Conservation (phyloP, 2,329 filamentous ascomycete species). For the Apiospora hydei region DNA sequence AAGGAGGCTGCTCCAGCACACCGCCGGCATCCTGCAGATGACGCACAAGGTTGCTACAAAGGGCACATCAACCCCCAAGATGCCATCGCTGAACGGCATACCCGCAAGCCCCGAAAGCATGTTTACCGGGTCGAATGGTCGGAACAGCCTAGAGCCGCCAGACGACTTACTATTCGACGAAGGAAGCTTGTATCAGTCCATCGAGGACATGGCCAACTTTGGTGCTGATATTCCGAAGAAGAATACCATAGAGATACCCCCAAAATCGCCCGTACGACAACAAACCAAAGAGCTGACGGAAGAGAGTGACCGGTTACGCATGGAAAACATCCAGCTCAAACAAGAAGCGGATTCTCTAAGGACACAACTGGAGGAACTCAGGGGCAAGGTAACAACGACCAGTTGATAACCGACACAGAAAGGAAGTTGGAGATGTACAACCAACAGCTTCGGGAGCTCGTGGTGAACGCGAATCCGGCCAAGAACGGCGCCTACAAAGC, state of each 20-base stretch:
- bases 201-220: constrained; percentile 65
- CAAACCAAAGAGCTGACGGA: constrained; percentile 59
- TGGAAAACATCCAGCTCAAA: constrained; percentile 52
- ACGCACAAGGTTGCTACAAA: constrained; percentile 81
- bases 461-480: constrained; percentile 68
- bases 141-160: constrained; percentile 63
- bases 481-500: constrained; percentile 55
- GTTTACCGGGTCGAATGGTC: constrained; percentile 70
- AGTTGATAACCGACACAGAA: constrained; percentile 68
- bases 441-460: constrained; percentile 68
- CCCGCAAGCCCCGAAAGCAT: constrained; percentile 81
- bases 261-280: constrained; percentile 63
- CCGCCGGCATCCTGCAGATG: constrained; percentile 88
- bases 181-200: constrained; percentile 73
- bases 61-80: constrained; percentile 50
- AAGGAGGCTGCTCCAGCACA: constrained; percentile 82
- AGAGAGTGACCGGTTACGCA: constrained; percentile 54
- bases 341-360: constrained; percentile 43
- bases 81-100: constrained; percentile 60
- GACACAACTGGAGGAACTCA: constrained; percentile 45
- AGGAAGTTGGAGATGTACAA: constrained; percentile 73
- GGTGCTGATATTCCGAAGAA: constrained; percentile 44
- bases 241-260: constrained; percentile 62
- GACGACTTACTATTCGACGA: constrained; percentile 77
- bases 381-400: constrained; percentile 46